Evolutionary conservation across 1,139 yeast species (phyloP), one percentile per base, ranked within the genome.

Genomic region (Maudiozyma humilis): DNA sequence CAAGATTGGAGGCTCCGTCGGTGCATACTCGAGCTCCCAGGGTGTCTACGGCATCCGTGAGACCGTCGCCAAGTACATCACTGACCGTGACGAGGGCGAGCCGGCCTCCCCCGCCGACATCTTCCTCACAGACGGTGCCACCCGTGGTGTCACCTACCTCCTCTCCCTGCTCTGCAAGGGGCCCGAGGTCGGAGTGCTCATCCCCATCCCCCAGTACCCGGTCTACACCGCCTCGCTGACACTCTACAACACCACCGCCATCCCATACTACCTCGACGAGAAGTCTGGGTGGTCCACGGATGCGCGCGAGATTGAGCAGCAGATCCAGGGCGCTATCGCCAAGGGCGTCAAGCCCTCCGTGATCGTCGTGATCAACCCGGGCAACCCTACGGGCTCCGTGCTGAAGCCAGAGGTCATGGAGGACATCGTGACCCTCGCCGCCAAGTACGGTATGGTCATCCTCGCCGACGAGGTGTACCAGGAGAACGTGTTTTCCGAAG

Each of bases 381-480:
- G 98, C 46, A 91, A 91, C 66, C 98, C 98, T 49, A 91, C 98
- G 0, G 98, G 98, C 23, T 76, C 95, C 2, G 78, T 88, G 42
- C 72, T 91, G 46, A 62, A 75, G 6, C 72, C 71, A 43, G 74
- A 75, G 6, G 80, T 81, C 51, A 87, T 91, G 56, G 76, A 72
- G 38, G 81, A 79, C 40, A 74, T 91, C 47, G 70, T 91, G 45
- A 72, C 74, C 36, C 74, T 89, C 47, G 94, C 96, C 39, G 93
- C 95, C 19, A 80, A 81, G 58, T 69, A 86, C 57, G 89, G 94
- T 35, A 64, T 91, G 18, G 93, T 87, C 2, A 72, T 91, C 39
- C 81, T 91, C 54, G 96, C 98, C n/a, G 98, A 91, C 69, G 98
- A 91, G 66, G 98, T 91, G 29, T 91, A 91, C 69, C 98, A 91